Evolutionary conservation across 805 yeast genomes (phyloP).

Genomic region (Hanseniaspora hatyaiensis): DNA sequence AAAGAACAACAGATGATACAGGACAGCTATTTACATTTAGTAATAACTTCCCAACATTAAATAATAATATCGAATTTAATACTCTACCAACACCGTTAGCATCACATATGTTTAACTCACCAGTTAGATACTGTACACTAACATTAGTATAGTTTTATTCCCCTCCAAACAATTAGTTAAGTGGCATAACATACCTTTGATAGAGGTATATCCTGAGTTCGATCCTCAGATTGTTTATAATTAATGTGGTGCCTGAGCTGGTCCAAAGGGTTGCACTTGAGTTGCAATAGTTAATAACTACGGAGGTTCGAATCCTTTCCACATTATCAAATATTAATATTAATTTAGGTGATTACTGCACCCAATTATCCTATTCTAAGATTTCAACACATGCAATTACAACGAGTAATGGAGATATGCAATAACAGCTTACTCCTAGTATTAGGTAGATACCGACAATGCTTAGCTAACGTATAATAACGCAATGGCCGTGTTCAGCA

Average conservation of each 20-base stretch:
- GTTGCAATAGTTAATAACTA: slow-evolving; percentile 15
- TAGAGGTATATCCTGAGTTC: not conserved
- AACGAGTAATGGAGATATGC: not conserved
- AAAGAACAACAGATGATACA: not conserved
- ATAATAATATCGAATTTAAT: not conserved
- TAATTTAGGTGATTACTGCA: slow-evolving; percentile 6
- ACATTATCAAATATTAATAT: too few relatives aligned
- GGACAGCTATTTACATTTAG: not conserved
- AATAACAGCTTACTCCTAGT: too few relatives aligned
- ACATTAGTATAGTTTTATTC: not conserved
- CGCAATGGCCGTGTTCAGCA: slow-evolving; percentile 13
- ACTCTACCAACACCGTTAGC: not conserved
- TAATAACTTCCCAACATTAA: not conserved
- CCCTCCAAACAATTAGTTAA: not conserved
- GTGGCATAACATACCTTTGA: slow-evolving; percentile 3
- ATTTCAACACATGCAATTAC: slow-evolving; percentile 4
- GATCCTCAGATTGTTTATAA: not conserved
- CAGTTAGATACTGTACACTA: not conserved
- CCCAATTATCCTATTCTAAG: not conserved
- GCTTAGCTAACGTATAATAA: slow-evolving; percentile 1
- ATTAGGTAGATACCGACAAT: too few relatives aligned
- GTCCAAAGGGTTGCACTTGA: slow-evolving; percentile 19
- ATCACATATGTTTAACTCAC: slow-evolving; percentile 2
- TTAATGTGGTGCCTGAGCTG: slow-evolving; percentile 18
- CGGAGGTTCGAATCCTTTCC: slow-evolving; percentile 19